A percentile compares a stretch with the other conserved stretches of the same genome.
These are phyloP conservation scores for Tephrocybe sp. DNA, from an alignment of 768 basidiomycete genomes.

Conservation along the genomic window DNA sequence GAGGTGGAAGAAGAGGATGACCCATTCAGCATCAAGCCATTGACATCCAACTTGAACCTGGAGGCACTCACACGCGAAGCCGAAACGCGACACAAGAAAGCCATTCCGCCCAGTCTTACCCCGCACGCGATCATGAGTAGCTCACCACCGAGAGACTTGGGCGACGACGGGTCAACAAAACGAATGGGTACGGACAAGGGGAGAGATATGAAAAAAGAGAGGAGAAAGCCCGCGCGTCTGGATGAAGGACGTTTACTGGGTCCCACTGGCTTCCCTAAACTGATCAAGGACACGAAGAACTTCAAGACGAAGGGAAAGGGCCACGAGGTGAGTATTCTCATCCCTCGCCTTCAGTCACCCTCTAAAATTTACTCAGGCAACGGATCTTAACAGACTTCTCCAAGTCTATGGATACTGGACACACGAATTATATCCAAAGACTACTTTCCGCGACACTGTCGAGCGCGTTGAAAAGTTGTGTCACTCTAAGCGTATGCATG, in stretches of 20 bases:
- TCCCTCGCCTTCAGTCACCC: neutral
- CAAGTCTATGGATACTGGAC: conserved; percentile 94
- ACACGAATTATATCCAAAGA: conserved; percentile 89
- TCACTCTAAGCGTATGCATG: conserved; percentile 83
- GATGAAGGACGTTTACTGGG: conserved; percentile 79
- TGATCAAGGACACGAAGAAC: conserved; percentile 74
- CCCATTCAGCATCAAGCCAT: conserved; percentile 39
- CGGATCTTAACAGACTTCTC: conserved; percentile 79
- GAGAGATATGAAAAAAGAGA: conserved; percentile 38
- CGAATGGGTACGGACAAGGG: conserved; percentile 26
- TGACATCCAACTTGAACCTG: conserved; percentile 53
- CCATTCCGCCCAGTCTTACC: conserved; percentile 27
- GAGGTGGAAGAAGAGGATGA: conserved; percentile 37
- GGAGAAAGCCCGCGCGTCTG: conserved; percentile 56
- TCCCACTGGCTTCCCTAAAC: conserved; percentile 73
- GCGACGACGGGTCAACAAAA: conserved; percentile 21
- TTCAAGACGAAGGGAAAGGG: conserved; percentile 89
- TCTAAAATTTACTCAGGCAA: conserved; percentile 44
- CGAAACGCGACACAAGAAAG: conserved; percentile 43
- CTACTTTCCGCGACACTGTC: conserved; percentile 85
- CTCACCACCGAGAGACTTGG: conserved; percentile 44
- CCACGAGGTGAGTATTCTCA: conserved; percentile 65
- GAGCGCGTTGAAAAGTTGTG: conserved; percentile 86
- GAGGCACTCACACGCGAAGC: conserved; percentile 56
- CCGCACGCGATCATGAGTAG: conserved; percentile 50